These are phyloP conservation scores for Xylariales sp. DNA, from an alignment of 2,329 filamentous ascomycete species.

Conservation along the genomic window DNA sequence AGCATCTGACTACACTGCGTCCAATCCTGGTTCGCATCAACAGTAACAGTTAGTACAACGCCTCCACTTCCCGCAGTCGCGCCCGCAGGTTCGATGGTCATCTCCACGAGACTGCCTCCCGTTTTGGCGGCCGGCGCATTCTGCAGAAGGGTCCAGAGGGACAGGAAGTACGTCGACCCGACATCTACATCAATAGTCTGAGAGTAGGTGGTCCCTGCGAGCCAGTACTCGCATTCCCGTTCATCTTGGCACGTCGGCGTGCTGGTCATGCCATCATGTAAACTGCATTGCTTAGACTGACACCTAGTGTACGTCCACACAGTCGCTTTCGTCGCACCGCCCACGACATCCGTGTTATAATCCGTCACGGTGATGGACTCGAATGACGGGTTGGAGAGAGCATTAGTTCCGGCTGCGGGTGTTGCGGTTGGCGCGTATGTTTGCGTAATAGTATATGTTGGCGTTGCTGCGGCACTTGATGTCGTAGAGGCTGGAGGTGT, in stretches of 20 bases:
- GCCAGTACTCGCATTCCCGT: background rate
- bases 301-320: background rate
- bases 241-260: background rate
- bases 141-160: background rate
- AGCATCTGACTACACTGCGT: background rate
- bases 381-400: background rate
- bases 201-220: background rate
- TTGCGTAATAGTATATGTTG: background rate
- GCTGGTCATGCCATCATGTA: background rate
- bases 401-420: background rate
- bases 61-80: slow-evolving; percentile 1
- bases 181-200: background rate
- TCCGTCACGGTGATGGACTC: background rate
- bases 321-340: background rate
- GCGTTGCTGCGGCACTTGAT: background rate
- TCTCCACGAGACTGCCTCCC: background rate
- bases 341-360: background rate
- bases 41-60: background rate
- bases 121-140: background rate
- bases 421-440: background rate
- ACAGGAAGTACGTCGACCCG: background rate
- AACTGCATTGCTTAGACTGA: background rate
- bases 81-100: background rate
- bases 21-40: background rate
- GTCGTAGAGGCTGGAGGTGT: background rate